A percentile compares a stretch with the other conserved stretches of the same genome.
Evolutionary conservation across 2,329 filamentous ascomycete species (phyloP).

Genomic region (Dothideomycetidae sp.): DNA sequence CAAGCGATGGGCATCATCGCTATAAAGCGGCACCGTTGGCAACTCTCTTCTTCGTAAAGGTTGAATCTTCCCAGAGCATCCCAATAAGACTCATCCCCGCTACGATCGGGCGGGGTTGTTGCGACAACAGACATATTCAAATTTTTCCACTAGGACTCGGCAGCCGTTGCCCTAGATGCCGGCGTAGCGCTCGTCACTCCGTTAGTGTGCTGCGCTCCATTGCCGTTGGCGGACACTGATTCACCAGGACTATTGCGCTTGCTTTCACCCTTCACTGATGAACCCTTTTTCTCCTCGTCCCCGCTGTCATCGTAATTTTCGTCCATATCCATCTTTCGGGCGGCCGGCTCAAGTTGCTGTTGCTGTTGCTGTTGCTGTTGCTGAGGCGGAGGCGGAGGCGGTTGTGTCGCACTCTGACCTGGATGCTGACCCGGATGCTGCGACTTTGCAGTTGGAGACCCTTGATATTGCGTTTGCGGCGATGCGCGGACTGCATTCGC

Average conservation of each 20-base stretch:
- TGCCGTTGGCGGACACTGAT: slow-evolving; percentile 14
- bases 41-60: too few species aligned
- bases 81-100: neutral
- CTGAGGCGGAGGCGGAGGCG: slow-evolving; percentile 4
- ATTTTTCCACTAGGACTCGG: neutral
- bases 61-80: too few species aligned
- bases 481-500: slow-evolving; percentile 19
- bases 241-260: slow-evolving; percentile 29
- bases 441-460: slow-evolving; percentile 30
- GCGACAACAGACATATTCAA: neutral
- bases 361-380: slow-evolving; percentile 13
- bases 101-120: too few species aligned
- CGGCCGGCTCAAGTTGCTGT: slow-evolving; percentile 61
- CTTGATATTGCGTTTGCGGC: slow-evolving; percentile 29
- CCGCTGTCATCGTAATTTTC: slow-evolving; percentile 94
- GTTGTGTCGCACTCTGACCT: neutral
- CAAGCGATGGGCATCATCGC: too few species aligned
- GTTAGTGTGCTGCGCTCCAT: slow-evolving; percentile 1
- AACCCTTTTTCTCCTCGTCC: slow-evolving; percentile 56
- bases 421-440: too few species aligned
- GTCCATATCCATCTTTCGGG: slow-evolving; percentile 90
- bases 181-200: slow-evolving; percentile 6
- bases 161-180: neutral
- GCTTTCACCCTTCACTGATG: slow-evolving; percentile 29
- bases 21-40: too few species aligned